Base-by-base conservation (phyloP, 164 flowering plant genomes). In the Annona squamosa region DNA sequence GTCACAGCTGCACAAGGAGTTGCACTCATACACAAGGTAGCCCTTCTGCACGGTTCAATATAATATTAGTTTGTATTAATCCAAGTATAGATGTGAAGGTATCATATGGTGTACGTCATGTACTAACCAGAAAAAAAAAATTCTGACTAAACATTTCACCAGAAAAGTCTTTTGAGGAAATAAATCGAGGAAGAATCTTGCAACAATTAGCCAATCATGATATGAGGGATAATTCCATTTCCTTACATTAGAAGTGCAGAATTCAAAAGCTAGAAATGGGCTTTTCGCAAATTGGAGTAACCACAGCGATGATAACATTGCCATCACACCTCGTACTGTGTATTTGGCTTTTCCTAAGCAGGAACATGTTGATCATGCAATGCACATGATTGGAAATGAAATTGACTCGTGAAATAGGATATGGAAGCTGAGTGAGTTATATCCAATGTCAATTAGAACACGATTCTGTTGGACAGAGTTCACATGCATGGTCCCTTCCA, bases 21-120 rank as follows among this genome's bases (percentile, higher is more conserved):
- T 93, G 89, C 99, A 96, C 83, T 96, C 99, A 75, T 93, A 93
- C 59, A 95, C 93, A 42, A 88, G 88, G 81, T 88, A 88, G 57
- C 94, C 91, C 82, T 90, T 97, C 99, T 95, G 90, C 81, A 82
- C 7, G 63, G 56, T 74, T 68, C 9, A 68, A 19, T 70, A 44
- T 70, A 44, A 75, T 12, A 74, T 17, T 48, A 44, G 73, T 26
- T 52, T 52, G 71, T 16, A 68, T 63, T 26, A 63, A 6, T 0
- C 65, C 59, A 52, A 52, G 59, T 52, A 52, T 52, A 52, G 59
- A 52, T 12, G 59, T 2, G 7, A 52, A 52, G 9, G 9, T 17
- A 19, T 6, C 17, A 2, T 5, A 10, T 12, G 5, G 37, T 41
- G 16, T 10, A 66, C 44, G 18, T 56, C 59, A 56, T 56, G 3